Conservation (phyloP, 2,329 filamentous ascomycete species). For the Gliomastix tumulicola region DNA sequence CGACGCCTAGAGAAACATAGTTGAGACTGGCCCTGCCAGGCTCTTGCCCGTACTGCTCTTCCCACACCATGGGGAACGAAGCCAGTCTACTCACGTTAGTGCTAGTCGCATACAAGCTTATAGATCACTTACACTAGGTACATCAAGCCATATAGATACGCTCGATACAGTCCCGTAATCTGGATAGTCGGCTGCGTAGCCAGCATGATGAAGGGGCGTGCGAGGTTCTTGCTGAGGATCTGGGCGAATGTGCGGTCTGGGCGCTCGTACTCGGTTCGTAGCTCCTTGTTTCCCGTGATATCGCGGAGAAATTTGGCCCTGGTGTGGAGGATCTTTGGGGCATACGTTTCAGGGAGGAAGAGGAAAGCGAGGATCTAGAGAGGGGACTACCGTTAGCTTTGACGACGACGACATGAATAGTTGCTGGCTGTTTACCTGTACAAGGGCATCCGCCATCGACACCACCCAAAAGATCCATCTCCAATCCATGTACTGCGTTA, state of each 20-base stretch:
- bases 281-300: slow-evolving; percentile 15
- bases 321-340: slow-evolving; percentile 18
- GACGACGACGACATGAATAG: too few relatives aligned
- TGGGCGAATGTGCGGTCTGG: slow-evolving; percentile 15
- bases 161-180: slow-evolving; percentile 38
- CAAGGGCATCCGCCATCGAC: slow-evolving; percentile 24
- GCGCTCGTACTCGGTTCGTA: slow-evolving; percentile 19
- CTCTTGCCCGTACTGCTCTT: slow-evolving; percentile 36
- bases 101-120: background rate
- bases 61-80: slow-evolving; percentile 43
- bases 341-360: slow-evolving; percentile 30
- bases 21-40: slow-evolving; percentile 39
- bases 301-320: slow-evolving; percentile 18
- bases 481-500: slow-evolving; percentile 29
- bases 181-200: slow-evolving; percentile 43
- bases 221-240: slow-evolving; percentile 20
- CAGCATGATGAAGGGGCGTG: slow-evolving; percentile 40
- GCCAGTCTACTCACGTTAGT: slow-evolving; percentile 26
- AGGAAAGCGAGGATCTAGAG: slow-evolving; percentile 24
- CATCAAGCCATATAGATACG: slow-evolving; percentile 45
- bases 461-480: slow-evolving; percentile 37
- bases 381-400: too few relatives aligned
- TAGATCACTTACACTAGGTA: slow-evolving; percentile 33
- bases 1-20: slow-evolving; percentile 45
- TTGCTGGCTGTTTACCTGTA: too few relatives aligned